Base-by-base conservation (phyloP, 2,329 filamentous ascomycete species). In the Xylaria sp. region DNA sequence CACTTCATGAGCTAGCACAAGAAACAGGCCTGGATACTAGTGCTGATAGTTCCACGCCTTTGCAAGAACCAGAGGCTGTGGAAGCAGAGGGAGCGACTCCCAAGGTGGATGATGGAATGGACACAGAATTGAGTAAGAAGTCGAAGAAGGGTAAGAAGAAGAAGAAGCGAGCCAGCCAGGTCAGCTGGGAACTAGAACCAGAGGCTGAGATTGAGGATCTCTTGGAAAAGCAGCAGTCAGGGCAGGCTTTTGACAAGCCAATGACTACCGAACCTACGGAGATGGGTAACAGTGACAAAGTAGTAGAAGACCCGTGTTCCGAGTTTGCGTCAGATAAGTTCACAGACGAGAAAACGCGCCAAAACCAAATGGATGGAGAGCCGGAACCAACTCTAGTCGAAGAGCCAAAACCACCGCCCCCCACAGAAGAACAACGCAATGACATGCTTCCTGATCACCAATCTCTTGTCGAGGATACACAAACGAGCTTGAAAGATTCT, bases 111-210 rank as follows among this genome's bases (percentile, higher is more conserved):
- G 49, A 65, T 44, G 60, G 63, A 56, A 44, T 41, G 44, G 63
- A 66, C n/a, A 58, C 63, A 29, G 29, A 44, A 33, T 60, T 58
- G 25, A 69, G 66, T 51, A 78, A 77, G 64, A 77, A 67, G 56
- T 68, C 70, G 29, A 78, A 79, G 68, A 79, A 80, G 63, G 68
- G 73, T 60, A 76, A 76, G 68, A 77, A 76, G 72, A 76, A 68
- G 73, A 78, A 75, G 68, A 72, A 75, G 65, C 52, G 70, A 66
- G 64, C 71, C 56, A 63, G 62, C 54, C 66, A 70, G 60, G 44
- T 66, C 31, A 71, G 71, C 51, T 66, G 63, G 52, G 71, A 72
- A 63, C 23, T 58, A 63, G 56, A 51, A 47, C 69, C 69, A 46
- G 69, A 65, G 47, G 62, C 60, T 47, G 70, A 71, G 60, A 71